Base-by-base conservation (phyloP, 2,329 filamentous ascomycete genomes). In the Aurifilum marmelostoma region DNA sequence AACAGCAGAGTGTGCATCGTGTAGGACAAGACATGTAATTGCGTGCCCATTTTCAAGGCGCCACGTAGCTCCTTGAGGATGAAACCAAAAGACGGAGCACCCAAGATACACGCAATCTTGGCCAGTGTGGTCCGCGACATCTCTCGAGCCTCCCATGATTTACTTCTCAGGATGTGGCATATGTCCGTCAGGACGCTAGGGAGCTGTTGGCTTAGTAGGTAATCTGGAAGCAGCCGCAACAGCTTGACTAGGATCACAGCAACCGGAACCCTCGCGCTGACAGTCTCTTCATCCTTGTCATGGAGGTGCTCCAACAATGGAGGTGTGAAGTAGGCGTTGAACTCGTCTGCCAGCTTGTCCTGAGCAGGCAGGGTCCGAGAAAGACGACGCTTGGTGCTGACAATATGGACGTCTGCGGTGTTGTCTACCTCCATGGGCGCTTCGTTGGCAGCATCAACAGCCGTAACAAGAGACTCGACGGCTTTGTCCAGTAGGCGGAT, bases 1-100 rank as follows among this genome's bases (percentile, higher is more conserved):
- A 97, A 88, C 27, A 99, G 83, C 64, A 99, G 92, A 0, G 94
- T 93, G 80, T 99, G 96, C 77, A 99, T 88, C 0, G 96, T 98
- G 78, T 92, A 99, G 0, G 95, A 97, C 32, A 99, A 84, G 12
- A 99, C 94, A 78, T 99, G 96, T 52, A 98, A 86, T 75, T 99
- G 96, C 75, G 97, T 97, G 5, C 96, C 96, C 75, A 90, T 88
- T 61, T 90, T 90, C 16, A 99, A 84, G 8, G 95, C 93, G 68
- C 91, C 91, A 63, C 93, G 87, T 32, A 99, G 83, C 77, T 98
- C 94, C 76, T 94, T 97, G 69, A 99, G 83, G n/a, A 99, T 90
- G 78, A 98, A 98, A 1, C 92, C 92, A 74, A 99, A 91, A 77
- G 93, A 97, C 1, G 88, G 84, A 0, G 95, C 88, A 0, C 96